Percentiles rank a stretch among this genome's conserved stretches.
phyloP scores from a whole-genome alignment of 1,139 yeast species.

The Kurtzmaniella quercitrusa region DNA sequence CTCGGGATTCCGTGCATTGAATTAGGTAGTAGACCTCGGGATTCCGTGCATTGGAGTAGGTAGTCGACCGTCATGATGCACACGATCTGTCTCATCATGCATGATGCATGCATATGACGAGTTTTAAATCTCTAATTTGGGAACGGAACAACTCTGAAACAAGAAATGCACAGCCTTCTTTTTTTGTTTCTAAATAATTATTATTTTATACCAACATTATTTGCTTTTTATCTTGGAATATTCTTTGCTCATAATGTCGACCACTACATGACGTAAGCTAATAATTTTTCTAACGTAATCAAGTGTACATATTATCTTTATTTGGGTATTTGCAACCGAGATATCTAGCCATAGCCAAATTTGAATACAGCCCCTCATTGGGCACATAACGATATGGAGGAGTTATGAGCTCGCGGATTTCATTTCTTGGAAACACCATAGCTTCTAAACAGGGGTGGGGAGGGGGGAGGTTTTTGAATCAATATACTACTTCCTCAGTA shows the following conservation, averaged over 20 bases:
- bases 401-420: no score
- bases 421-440: no score
- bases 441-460: no score
- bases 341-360: no score
- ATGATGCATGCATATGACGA: background rate
- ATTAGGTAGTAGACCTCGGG: background rate
- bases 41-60: constrained; percentile 1
- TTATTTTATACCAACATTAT: no score
- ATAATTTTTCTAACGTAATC: background rate
- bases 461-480: no score
- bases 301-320: background rate
- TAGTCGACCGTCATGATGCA: background rate
- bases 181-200: no score
- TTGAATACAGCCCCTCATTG: no score
- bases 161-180: background rate
- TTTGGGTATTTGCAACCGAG: no score
- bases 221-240: background rate
- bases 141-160: background rate
- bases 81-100: constrained; percentile 1
- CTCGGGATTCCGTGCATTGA: constrained; percentile 2
- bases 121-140: background rate
- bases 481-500: no score
- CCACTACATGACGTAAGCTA: background rate
- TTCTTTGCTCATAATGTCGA: background rate
- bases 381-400: no score